Base-by-base conservation (phyloP, 371 early-diverging fungal species). In the Circinella minor region DNA sequence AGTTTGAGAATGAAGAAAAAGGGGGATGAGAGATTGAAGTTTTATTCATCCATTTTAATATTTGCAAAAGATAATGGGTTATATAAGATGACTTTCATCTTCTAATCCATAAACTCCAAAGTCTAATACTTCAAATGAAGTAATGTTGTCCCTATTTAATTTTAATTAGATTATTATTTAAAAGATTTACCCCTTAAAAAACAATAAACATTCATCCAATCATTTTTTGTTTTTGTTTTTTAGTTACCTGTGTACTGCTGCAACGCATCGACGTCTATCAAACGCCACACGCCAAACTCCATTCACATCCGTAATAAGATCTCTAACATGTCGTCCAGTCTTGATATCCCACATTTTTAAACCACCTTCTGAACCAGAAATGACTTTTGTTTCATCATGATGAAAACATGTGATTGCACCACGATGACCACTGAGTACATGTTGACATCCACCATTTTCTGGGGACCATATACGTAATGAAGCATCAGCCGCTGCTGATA, bases 361-460 rank as follows among this genome's bases (percentile, higher is more conserved):
- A 0, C 93, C 93, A 14, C 93, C 93, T 63, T 96, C 97, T 11
- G 94, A 92, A 0, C 98, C 97, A 27, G 94, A 94, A 8, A 98
- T 94, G n/a, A 97, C 89, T 66, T 94, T 95, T 20, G 87, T 77
- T 15, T 86, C 87, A 70, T 98, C 96, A 73, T 95, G 94, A 69
- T 96, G 96, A 83, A 98, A 94, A 68, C 97, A 96, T 1, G 97
- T 98, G 65, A 98, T 97, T 6, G 99, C 96, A 13, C 88, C 93
- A 4, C 79, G 69, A 75, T 96, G 96, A 4, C 87, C 86, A 90
- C 64, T 93, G 85, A 55, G 88, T 80, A 89, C 86, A 54, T 87
- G 87, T 27, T 81, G 74, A 70, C 92, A 92, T 34, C 83, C 82
- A 17, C 94, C 93, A 18, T 87, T 89, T 4, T 83, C 81, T 6